These are phyloP conservation scores for Linum trigynum DNA, from an alignment of 345 rosid genomes.

Conservation along the genomic window DNA sequence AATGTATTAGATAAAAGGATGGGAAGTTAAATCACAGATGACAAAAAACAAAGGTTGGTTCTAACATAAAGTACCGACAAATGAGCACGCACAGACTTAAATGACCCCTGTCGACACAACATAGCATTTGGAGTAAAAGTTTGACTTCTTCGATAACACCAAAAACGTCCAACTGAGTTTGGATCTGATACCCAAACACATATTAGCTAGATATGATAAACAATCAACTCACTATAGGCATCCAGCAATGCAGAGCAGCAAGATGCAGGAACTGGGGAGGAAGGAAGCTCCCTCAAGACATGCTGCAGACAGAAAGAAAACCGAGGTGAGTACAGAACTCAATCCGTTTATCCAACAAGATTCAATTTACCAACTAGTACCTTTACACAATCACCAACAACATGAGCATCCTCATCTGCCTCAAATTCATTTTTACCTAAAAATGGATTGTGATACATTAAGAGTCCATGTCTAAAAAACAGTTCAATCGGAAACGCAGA, in stretches of 20 bases:
- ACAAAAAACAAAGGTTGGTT: not conserved
- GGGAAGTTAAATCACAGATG: not conserved
- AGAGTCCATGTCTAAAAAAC: not conserved
- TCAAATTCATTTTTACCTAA: constrained; percentile 82
- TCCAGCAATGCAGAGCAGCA: constrained; percentile 94
- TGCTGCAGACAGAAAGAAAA: constrained; percentile 43
- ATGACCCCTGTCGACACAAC: too few species aligned
- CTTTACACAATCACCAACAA: constrained; percentile 97
- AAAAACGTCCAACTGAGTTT: too few species aligned
- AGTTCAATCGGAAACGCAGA: not conserved
- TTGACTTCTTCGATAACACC: too few species aligned
- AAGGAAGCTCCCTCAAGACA: constrained; percentile 92
- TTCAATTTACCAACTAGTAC: constrained; percentile 29
- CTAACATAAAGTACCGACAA: too few species aligned
- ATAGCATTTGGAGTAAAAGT: too few species aligned
- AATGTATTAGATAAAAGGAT: not conserved
- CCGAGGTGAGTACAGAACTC: constrained; percentile 16
- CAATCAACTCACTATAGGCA: constrained; percentile 68
- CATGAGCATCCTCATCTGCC: constrained; percentile 91
- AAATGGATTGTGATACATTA: not conserved
- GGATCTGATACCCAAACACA: constrained; percentile 1
- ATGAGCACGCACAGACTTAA: too few species aligned
- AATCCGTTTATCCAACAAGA: constrained; percentile 10
- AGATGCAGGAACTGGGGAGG: constrained; percentile 97
- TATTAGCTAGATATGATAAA: too few species aligned